Evolutionary conservation across 2,329 filamentous ascomycete species (phyloP), one percentile per base, ranked within the genome.

Genomic region (Pseudocercospora fijiensis): DNA sequence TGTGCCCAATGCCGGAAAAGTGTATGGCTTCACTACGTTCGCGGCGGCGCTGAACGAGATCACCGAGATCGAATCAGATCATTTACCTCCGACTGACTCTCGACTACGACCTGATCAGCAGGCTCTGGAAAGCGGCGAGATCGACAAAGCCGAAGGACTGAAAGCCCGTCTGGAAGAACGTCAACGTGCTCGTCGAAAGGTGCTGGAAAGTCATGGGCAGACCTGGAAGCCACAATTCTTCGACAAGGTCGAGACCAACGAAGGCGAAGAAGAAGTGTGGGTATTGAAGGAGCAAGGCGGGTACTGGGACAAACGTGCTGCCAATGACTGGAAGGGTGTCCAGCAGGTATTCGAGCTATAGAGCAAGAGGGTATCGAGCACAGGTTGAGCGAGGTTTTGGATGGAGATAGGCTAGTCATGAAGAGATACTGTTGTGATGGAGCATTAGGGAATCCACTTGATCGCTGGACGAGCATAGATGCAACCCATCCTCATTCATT

Each of bases 21-120:
- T 90, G 37, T 99, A 96, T 77, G 95, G 95, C 4, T 84, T 96
- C 74, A 96, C 95, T 0, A 82, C 85, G 0, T 99, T 98, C 74
- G 92, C 93, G 0, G 93, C 92, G 0, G 79, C 84, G 1, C 84
- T 99, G 51, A 99, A 99, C 72, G 91, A 99, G 77, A 84, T 96
- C 65, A 98, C 95, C 0, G 72, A 84, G 0, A 82, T 96, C 5
- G 95, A 99, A 76, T 81, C 88, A 63, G 86, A 82, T 3, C 88
- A 86, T 63, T 78, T 97, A 16, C 88, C 95, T 3, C 84, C 86
- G 0, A 98, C 94, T 0, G 95, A 99, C 78, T 90, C 86, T 33
- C 83, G 95, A 26, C 80, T 97, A 45, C 84, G 95, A 16, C 93
- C 92, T 2, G 95, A 99, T 74, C 95, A 98, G 80, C 85, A 90